Evolutionary conservation across 495 filamentous ascomycete genomes (phyloP).

Genomic region (Talaromyces trachyspermus): DNA sequence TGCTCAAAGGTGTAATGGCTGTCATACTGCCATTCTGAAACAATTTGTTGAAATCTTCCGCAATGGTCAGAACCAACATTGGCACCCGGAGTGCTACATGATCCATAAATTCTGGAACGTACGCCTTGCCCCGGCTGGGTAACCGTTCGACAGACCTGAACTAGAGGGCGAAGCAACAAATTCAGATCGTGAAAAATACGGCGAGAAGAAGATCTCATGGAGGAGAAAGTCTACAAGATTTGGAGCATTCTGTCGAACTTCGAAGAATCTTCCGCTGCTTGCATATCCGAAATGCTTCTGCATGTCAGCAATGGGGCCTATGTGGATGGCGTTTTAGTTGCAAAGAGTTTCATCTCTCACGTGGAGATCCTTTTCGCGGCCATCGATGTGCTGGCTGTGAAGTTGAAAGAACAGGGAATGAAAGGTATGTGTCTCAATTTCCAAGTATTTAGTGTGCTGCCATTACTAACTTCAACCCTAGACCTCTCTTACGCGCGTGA

Average conservation of each 20-base stretch:
- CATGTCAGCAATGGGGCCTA: conserved; percentile 98
- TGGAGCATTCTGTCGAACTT: conserved; percentile 97
- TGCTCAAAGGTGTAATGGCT: conserved; percentile 92
- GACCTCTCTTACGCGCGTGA: conserved; percentile 88
- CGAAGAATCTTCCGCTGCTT: conserved; percentile 94
- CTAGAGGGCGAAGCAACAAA: conserved; percentile 59
- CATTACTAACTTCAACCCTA: conserved; percentile 29
- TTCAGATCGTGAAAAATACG: conserved; percentile 68
- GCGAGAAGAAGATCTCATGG: conserved; percentile 86
- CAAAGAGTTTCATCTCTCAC: conserved; percentile 94
- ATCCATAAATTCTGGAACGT: conserved; percentile 99
- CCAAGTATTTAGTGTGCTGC: not conserved
- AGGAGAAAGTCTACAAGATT: conserved; percentile 94
- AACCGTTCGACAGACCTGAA: conserved; percentile 40
- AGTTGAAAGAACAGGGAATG: conserved; percentile 59
- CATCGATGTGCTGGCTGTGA: conserved; percentile 72
- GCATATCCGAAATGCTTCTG: conserved; percentile 98
- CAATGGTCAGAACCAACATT: conserved; percentile 96
- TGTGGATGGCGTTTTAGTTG: conserved; percentile 87
- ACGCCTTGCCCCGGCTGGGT: conserved; percentile 56
- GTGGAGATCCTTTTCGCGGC: conserved; percentile 89
- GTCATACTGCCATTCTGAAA: conserved; percentile 95
- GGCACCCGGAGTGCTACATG: conserved; percentile 99
- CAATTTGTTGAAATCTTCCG: conserved; percentile 99
- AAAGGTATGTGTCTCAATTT: conserved; percentile 52